Evolutionary conservation across 2,329 filamentous ascomycete genomes (phyloP), one percentile per base, ranked within the genome.

Genomic region (Cyphellophora europaea): DNA sequence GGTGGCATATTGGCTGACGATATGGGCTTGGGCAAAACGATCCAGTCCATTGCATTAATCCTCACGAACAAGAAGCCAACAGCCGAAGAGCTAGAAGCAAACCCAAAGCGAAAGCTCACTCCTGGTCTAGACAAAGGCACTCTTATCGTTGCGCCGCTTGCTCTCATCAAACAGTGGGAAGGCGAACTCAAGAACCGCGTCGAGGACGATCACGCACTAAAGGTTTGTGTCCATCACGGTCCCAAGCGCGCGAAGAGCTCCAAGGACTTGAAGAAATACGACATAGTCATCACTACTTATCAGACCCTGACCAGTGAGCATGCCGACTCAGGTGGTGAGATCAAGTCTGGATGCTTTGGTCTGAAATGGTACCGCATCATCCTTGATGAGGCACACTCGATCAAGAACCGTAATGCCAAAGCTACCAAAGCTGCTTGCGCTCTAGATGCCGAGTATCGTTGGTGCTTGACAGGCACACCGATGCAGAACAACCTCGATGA

Each of bases 401-500:
- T 98, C 71, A 98, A 98, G 65, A 98, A 98, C 54, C 80, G 89
- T 44, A 94, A 93, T 48, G 87, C 91, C 14, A 98, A 98, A 61
- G 80, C 85, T 27, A 94, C 89, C 2, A 87, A 94, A 56, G 88
- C 91, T 2, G 91, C 84, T 47, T 98, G 80, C 54, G 84, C 84
- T 2, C 62, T 98, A 19, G 70, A 80, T 18, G 79, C 85, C 13
- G 82, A 91, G 55, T 96, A 94, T 52, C 74, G 91, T 41, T 98
- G 91, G 91, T 96, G 91, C 53, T 63, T 98, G 42, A 94, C 88
- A 1, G 91, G 91, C 35, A 98, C 91, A 2, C 91, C 91, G 0
- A 87, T 98, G 80, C 91, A 98, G 55, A 98, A 98, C 61, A 96
- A 94, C 50, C 73, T 98, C 5, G 91, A 98, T 47, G 91, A 98